Evolutionary conservation across 2,329 filamentous ascomycete genomes (phyloP), one percentile per base, ranked within the genome.

Genomic region (Aspergillus floridensis): DNA sequence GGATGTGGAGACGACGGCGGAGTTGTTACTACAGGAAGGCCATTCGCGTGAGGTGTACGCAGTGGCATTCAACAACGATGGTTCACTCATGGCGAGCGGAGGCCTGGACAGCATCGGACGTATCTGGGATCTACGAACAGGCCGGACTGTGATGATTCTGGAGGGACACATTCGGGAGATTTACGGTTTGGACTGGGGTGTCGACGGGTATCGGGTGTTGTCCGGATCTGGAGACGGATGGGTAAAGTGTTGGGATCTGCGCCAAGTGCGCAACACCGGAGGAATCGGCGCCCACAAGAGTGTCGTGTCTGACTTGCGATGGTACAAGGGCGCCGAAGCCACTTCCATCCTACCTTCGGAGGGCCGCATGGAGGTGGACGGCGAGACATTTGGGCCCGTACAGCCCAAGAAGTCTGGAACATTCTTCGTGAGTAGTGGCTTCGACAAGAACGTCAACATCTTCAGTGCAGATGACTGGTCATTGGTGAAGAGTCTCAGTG

Each of bases 381-480:
- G 63, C 24, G 64, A 66, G 29, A 57, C 67, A 52, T 65, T 61
- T 57, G 59, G 67, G 12, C 65, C 70, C 78, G 24, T 83, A 80
- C 73, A 85, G 50, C 93, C 93, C 11, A 93, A 92, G 78, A 96
- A 92, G 72, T 88, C 91, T 0, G 91, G 93, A 50, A 96, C 93
- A 0, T 97, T 97, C 76, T 89, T 99, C 66, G 88, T 97, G 3
- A 92, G 88, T 3, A 87, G 88, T 66, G 95, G 95, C 0, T 98
- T 98, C 71, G 95, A 99, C 78, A 92, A 90, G 74, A 93, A 92
- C 67, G 89, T 99, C 76, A 96, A 97, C 73, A 84, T 99, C 66
- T 98, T 96, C 77, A 96, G 92, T 6, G 92, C 92, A 2, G 95
- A 99, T 73, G 93, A 99, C 77, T 99, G 95, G 93, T 88, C 90